Evolutionary conservation across 73 alveolate species (phyloP), one percentile per base, ranked within the genome.

Genomic region (Paramecium caudatum): DNA sequence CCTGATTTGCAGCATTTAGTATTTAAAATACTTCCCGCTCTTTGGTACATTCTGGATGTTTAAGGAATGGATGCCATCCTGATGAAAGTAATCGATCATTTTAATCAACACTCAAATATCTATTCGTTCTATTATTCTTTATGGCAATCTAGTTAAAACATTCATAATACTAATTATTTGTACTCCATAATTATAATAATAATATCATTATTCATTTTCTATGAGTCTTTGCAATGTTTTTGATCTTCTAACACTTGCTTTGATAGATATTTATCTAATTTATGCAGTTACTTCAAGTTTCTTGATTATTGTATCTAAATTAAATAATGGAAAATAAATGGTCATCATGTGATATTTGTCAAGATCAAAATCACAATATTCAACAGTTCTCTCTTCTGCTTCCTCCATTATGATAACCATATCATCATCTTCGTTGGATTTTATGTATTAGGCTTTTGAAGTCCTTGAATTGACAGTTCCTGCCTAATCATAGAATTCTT

Each of bases 21-120:
- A 74, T 74, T 43, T 74, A 45, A 43, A 74, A 74, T 36, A 74
- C 32, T 74, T 74, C 88, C 43, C 47, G 43, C 65, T 74, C 17
- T 27, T 74, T 74, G 19, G 17, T 23, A 43, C 68, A 27, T 74
- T 74, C 88, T 37, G 62, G 17, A 21, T 74, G 88, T 74, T 74
- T 74, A 41, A 74, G 32, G 32, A 41, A 74, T 6, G 88, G 88
- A 74, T 74, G 88, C 23, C 55, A 74, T 21, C 45, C 62, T 0
- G 43, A 19, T 16, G 88, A 74, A 17, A 39, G 47, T 15, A 43
- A 39, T 12, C 88, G 4, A 39, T 41, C 15, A 16, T 74, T 41
- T 33, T 32, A 68, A 74, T 74, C 88, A 5, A 74, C 32, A 0
- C 69, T 27, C 9, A 74, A 43, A 27, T 74, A 74, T 37, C 88